Evolutionary conservation across 495 filamentous ascomycete genomes (phyloP), one percentile per base, ranked within the genome.

Genomic region (Neohortaea acidophila): DNA sequence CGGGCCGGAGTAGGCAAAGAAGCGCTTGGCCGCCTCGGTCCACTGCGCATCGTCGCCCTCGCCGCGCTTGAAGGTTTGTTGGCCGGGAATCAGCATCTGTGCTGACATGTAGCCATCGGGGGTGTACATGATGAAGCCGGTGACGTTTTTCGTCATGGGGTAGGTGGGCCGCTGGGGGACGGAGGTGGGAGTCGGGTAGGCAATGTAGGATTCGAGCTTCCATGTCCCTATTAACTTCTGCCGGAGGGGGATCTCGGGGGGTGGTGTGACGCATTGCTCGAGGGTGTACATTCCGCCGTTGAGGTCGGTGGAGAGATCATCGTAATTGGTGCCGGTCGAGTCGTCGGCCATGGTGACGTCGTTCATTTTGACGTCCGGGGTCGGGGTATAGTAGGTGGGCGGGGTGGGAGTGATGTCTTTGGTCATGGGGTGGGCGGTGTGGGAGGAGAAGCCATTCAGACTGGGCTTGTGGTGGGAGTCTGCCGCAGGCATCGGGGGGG

Each of bases 81-180:
- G 45, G 9, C 54, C 53, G 3, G 54, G 54, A 20, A 43, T 48
- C 37, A 53, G 19, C 33, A 57, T 41, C 26, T 57, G 53, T 15
- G 47, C 50, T 3, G 49, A 55, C 53, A 57, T 53, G 42, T 57
- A 57, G 10, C 54, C 52, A 36, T 53, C 53, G 2, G 49, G 39
- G 8, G 53, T 53, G 43, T 55, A 57, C 33, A 53, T 45, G 32
- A 55, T 47, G 22, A 51, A 48, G 41, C 54, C 54, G 10, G 26
- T 44, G 23, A 47, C 53, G 33, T 48, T 42, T 23, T 41, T 38
- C 9, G 41, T 51, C 39, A 53, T 47, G 10, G 54, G 52, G 40
- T 48, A 53, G 33, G 48, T 52, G 3, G 49, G 39, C 21, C 45
- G 34, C 30, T 41, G 38, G 2, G 43, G 36, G 7, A 25, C 13